These are phyloP conservation scores for Phytophthora litchii DNA, from an alignment of 352 stramenopile genomes.

Conservation along the genomic window DNA sequence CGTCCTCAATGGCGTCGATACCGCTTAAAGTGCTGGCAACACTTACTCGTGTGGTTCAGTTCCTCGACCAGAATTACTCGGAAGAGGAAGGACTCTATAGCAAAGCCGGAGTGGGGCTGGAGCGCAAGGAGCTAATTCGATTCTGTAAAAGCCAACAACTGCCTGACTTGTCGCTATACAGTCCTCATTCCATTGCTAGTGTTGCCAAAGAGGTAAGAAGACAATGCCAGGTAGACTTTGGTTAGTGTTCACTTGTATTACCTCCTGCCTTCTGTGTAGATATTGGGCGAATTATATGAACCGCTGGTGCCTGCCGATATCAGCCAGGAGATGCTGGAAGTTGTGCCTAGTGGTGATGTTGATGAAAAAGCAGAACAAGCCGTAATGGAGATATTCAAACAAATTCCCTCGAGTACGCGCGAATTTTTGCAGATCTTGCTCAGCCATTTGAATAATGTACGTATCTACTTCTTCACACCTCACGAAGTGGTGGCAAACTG, in stretches of 20 bases:
- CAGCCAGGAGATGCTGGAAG: slow-evolving; percentile 46
- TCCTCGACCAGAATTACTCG: slow-evolving; percentile 48
- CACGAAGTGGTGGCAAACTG: neutral
- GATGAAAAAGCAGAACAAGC: slow-evolving; percentile 12
- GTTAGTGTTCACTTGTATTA: neutral
- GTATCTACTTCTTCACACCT: neutral
- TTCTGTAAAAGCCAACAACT: slow-evolving; percentile 22
- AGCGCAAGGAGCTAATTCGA: slow-evolving; percentile 36
- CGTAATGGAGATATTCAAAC: slow-evolving; percentile 40
- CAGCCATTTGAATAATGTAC: slow-evolving; percentile 52
- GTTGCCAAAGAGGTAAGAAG: slow-evolving; percentile 51
- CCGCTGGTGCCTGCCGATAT: slow-evolving; percentile 48
- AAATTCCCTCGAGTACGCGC: slow-evolving; percentile 37
- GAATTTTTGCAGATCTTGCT: slow-evolving; percentile 62
- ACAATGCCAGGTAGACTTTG: neutral
- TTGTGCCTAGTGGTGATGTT: slow-evolving; percentile 4
- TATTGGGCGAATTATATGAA: slow-evolving; percentile 44
- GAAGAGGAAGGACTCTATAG: slow-evolving; percentile 61
- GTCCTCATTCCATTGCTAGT: slow-evolving; percentile 48
- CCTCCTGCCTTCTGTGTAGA: slow-evolving; percentile 15
- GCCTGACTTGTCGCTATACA: slow-evolving; percentile 47
- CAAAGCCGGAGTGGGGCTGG: slow-evolving; percentile 28
- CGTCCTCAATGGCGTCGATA: slow-evolving; percentile 21
- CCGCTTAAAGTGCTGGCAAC: slow-evolving; percentile 37
- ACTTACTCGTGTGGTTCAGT: slow-evolving; percentile 50